phyloP scores from a whole-genome alignment of 768 basidiomycete genomes.

The Phlebiopsis flavidoalba region DNA sequence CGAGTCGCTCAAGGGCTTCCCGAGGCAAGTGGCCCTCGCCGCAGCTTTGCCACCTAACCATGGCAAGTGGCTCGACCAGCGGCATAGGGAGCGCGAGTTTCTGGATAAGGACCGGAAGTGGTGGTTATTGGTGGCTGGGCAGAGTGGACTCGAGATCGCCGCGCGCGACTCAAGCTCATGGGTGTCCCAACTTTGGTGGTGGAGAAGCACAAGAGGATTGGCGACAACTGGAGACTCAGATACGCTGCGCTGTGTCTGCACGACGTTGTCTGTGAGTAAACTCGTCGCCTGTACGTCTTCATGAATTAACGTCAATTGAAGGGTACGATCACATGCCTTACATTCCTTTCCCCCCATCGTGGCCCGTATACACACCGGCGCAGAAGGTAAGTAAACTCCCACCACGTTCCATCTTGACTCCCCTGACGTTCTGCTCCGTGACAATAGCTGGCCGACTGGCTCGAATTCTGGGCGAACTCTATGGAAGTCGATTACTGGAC shows the following conservation, averaged over 20 bases:
- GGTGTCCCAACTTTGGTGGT: constrained; percentile 48
- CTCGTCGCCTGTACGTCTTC: background rate
- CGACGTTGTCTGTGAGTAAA: constrained; percentile 56
- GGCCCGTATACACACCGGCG: constrained; percentile 33
- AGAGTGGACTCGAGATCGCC: constrained; percentile 50
- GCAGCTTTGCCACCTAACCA: constrained; percentile 31
- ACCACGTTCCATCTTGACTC: background rate
- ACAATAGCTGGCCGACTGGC: constrained; percentile 52
- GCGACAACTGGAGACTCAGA: constrained; percentile 62
- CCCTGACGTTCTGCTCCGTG: constrained; percentile 16
- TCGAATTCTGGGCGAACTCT: constrained; percentile 55
- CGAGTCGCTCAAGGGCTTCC: constrained; percentile 42
- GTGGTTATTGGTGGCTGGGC: constrained; percentile 48
- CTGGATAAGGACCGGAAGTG: constrained; percentile 44
- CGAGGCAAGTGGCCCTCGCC: constrained; percentile 31
- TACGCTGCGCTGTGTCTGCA: constrained; percentile 67
- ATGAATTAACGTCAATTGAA: constrained; percentile 5
- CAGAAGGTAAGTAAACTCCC: constrained; percentile 25
- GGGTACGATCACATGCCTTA: constrained; percentile 48
- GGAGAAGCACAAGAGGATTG: constrained; percentile 55
- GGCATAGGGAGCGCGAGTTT: constrained; percentile 33
- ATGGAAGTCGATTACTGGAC: constrained; percentile 66
- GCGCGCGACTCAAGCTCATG: constrained; percentile 58
- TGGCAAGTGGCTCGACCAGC: constrained; percentile 37
- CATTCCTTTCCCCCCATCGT: constrained; percentile 28